Conservation (phyloP, 768 basidiomycete species). For the Mycena maculata region DNA sequence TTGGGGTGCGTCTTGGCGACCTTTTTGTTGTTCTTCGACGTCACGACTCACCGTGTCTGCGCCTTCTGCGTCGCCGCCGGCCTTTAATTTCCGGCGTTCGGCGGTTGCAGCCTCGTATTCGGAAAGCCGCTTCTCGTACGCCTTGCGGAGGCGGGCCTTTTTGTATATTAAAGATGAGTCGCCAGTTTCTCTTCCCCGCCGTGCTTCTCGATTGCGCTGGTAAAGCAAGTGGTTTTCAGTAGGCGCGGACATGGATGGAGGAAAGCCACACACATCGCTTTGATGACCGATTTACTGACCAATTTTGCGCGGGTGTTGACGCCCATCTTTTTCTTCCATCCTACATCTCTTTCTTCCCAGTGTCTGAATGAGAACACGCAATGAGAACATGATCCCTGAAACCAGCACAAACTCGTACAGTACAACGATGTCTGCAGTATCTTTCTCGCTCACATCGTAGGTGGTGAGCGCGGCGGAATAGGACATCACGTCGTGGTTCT, state of each 20-base stretch:
- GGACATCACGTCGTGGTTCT: background rate
- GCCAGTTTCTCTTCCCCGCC: background rate
- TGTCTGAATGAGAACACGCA: background rate
- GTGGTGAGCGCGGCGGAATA: conserved; percentile 1
- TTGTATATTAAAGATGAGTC: background rate
- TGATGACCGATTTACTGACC: background rate
- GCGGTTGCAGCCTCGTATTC: background rate
- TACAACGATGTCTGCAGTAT: background rate
- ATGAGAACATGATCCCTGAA: too few relatives aligned
- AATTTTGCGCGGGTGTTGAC: background rate
- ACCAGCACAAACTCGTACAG: background rate
- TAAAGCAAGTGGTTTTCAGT: background rate
- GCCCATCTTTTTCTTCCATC: background rate
- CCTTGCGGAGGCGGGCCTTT: background rate
- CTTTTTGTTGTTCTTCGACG: background rate
- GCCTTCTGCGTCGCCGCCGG: background rate
- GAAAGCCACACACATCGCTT: background rate
- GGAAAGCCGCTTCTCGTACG: conserved; percentile 3
- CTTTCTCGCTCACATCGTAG: conserved; percentile 12
- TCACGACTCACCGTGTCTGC: background rate
- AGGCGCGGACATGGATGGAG: background rate
- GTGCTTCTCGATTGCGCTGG: conserved; percentile 7
- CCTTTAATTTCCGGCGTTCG: background rate
- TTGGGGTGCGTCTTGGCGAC: conserved; percentile 7
- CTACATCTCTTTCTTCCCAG: conserved; percentile 9